A percentile compares a stretch with the other conserved stretches of the same genome.
These are phyloP conservation scores for Larix kaempferi DNA, from an alignment of 75 land plant species.

Conservation along the genomic window DNA sequence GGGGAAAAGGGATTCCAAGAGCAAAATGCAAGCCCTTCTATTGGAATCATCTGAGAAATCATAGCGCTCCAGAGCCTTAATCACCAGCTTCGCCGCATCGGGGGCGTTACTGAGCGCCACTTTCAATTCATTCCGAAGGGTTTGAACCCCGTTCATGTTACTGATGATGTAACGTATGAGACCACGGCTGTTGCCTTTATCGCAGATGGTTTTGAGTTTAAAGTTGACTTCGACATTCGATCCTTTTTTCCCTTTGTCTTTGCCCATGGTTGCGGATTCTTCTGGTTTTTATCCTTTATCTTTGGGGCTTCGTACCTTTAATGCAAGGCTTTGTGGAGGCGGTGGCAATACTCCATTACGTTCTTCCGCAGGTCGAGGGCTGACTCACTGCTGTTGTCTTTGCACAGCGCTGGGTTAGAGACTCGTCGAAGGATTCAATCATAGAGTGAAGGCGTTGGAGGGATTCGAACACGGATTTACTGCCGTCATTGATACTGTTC, in stretches of 20 bases:
- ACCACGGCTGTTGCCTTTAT: background rate
- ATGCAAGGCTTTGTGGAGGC: background rate
- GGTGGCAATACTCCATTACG: background rate
- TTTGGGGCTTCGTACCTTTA: constrained; percentile 1
- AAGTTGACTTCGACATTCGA: background rate
- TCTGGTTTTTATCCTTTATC: background rate
- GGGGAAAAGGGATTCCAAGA: constrained; percentile 12
- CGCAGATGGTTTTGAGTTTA: background rate
- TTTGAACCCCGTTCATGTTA: background rate
- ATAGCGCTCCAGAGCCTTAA: background rate
- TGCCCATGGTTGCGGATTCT: background rate
- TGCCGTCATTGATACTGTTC: too few relatives aligned
- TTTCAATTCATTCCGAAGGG: background rate
- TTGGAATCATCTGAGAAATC: background rate
- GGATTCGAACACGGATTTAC: background rate
- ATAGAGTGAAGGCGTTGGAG: background rate
- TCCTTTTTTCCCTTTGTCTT: background rate
- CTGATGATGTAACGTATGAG: background rate
- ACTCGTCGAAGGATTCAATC: background rate
- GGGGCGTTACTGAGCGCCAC: background rate
- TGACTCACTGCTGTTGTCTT: background rate
- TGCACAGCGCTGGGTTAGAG: background rate
- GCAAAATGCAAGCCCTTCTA: constrained; percentile 11
- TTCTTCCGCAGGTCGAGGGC: background rate
- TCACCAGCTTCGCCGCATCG: background rate